Conservation (phyloP, 768 basidiomycete genomes). For the Boletus fagicola region DNA sequence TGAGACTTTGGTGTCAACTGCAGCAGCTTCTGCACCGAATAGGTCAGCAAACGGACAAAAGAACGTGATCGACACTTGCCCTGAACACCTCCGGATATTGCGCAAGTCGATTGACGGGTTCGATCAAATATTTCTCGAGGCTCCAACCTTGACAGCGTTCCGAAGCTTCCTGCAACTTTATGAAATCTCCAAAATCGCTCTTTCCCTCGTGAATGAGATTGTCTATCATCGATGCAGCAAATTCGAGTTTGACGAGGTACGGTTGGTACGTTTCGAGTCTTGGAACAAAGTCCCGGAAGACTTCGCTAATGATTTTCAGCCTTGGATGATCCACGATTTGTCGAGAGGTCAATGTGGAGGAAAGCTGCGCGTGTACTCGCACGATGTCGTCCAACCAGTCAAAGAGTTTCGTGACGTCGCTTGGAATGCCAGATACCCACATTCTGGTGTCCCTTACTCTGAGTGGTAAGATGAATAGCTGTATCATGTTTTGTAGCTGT, state of each 20-base stretch:
- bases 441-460: constrained; percentile 63
- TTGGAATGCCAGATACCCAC: constrained; percentile 83
- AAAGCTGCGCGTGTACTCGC: constrained; percentile 68
- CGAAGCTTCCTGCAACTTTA: constrained; percentile 60
- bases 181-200: constrained; percentile 83
- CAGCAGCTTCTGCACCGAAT: constrained; percentile 54
- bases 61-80: constrained; percentile 43
- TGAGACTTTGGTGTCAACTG: constrained; percentile 69
- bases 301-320: constrained; percentile 54
- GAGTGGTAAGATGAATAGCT: constrained; percentile 76
- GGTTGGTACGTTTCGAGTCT: constrained; percentile 83
- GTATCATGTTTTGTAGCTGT: constrained; percentile 61
- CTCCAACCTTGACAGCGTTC: constrained; percentile 59
- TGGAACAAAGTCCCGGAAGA: constrained; percentile 58
- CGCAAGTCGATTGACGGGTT: constrained; percentile 72
- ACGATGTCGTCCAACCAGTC: constrained; percentile 90
- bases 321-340: constrained; percentile 43
- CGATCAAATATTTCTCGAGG: constrained; percentile 65
- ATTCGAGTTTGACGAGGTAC: constrained; percentile 73
- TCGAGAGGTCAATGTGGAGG: constrained; percentile 44
- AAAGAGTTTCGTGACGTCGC: constrained; percentile 65
- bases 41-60: constrained; percentile 4
- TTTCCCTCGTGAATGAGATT: constrained; percentile 45
- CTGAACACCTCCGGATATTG: constrained; percentile 72
- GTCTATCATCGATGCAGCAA: constrained; percentile 53